A percentile compares a stretch with the other conserved stretches of the same genome.
phyloP scores from a whole-genome alignment of 352 stramenopile species.

The Lagenidium sp. region DNA sequence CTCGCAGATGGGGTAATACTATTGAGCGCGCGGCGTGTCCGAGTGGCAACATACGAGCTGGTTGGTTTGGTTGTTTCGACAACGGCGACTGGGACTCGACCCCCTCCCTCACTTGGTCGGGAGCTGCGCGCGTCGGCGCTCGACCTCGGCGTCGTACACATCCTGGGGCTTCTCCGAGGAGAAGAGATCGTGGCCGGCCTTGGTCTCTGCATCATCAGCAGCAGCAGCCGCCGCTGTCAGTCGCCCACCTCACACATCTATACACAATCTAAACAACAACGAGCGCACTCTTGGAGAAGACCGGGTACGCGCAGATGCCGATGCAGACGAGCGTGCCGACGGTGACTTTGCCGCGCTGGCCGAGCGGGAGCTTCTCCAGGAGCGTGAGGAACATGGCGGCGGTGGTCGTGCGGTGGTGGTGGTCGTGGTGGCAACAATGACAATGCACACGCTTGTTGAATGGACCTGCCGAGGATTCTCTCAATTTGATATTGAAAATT shows the following conservation, averaged over 20 bases:
- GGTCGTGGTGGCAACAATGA: conserved; percentile 3
- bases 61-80: too few relatives aligned
- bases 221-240: too few relatives aligned
- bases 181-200: conserved; percentile 77
- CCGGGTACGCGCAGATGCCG: conserved; percentile 60
- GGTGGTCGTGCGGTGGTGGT: background rate
- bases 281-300: conserved; percentile 39
- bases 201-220: conserved; percentile 41
- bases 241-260: background rate
- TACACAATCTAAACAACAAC: background rate
- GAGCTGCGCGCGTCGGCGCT: conserved; percentile 61
- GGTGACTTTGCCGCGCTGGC: conserved; percentile 65
- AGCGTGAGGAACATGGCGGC: conserved; percentile 41
- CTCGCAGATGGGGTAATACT: conserved; percentile 15
- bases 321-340: conserved; percentile 58
- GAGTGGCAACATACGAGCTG: too few relatives aligned
- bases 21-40: too few relatives aligned
- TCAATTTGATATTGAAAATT: too few relatives aligned
- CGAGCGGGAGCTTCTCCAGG: conserved; percentile 58
- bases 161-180: conserved; percentile 78
- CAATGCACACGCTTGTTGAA: too few relatives aligned
- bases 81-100: too few relatives aligned
- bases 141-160: conserved; percentile 58
- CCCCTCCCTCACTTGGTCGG: conserved; percentile 30
- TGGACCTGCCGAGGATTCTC: too few relatives aligned